Evolutionary conservation across 2,329 filamentous ascomycete genomes (phyloP), one percentile per base, ranked within the genome.

Genomic region (Alternaria sp.): DNA sequence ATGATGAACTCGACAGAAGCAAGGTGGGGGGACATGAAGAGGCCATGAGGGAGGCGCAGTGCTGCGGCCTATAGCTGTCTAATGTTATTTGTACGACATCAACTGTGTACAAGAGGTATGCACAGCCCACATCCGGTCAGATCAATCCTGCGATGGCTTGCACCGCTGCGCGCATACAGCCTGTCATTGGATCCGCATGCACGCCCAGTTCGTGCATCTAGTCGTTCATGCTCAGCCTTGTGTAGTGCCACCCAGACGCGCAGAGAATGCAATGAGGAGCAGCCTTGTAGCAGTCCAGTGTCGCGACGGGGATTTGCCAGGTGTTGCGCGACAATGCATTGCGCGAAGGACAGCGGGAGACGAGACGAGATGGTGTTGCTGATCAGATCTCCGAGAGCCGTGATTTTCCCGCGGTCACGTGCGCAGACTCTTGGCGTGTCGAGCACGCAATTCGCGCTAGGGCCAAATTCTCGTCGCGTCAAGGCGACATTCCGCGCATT

Each of bases 401-500:
- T 49, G 62, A 59, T 50, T 66, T 62, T 67, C 59, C 71, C 70
- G 64, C 61, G 10, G 51, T 57, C 59, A 46, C 56, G 50, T 26
- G 26, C 30, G 8, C 28, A 3, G 21, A 26, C 1, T 56, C 61
- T 57, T 61, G 64, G 57, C 58, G 46, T 52, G 32, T 61, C 57
- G 62, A 73, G 62, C 64, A 69, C 72, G 72, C 67, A 67, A 71
- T 77, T 65, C 50, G 65, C 74, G 70, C 75, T 77, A 77, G 65
- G 46, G 59, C 57, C 63, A 64, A 68, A 69, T 73, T 75, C 66
- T 71, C 67, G 71, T 66, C 59, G 65, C 67, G 61, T 69, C 68
- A 62, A 68, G 66, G 71, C 71, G 67, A 70, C 61, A 64, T 65
- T 69, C 68, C 67, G 72, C 65, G 10, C 65, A 69, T 69, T 64